A percentile compares a stretch with the other conserved stretches of the same genome.
Evolutionary conservation across 2,329 filamentous ascomycete species (phyloP).

Genomic region (Xylaria sp.): DNA sequence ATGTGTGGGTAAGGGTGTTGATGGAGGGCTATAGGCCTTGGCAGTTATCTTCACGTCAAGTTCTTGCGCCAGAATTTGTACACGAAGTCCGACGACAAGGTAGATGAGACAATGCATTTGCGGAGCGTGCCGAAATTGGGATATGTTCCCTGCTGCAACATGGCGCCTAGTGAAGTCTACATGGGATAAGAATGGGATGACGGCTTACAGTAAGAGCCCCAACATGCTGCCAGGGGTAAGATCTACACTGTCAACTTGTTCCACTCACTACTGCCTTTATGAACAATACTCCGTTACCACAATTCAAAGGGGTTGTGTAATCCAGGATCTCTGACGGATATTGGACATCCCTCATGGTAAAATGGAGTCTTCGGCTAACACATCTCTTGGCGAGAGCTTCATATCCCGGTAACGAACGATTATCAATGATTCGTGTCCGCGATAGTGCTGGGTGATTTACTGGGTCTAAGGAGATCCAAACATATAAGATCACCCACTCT

Average conservation of each 20-base stretch:
- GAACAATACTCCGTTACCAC: constrained; percentile 3
- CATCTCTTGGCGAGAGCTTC: constrained; percentile 21
- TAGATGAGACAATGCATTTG: constrained; percentile 11
- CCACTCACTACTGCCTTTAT: constrained; percentile 1
- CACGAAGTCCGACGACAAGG: not conserved
- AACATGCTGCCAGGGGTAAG: constrained; percentile 7
- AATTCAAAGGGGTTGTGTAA: constrained; percentile 38
- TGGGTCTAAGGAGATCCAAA: constrained; percentile 31
- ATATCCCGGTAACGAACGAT: constrained; percentile 16
- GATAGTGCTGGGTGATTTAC: constrained; percentile 21
- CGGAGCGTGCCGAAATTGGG: constrained; percentile 15
- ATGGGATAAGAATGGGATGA: constrained; percentile 23
- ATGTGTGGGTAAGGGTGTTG: constrained; percentile 27
- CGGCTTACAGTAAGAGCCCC: constrained; percentile 24
- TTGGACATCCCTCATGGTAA: constrained; percentile 37
- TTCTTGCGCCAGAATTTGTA: not conserved
- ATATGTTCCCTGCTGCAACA: constrained; percentile 4
- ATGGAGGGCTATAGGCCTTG: constrained; percentile 15
- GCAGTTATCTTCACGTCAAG: constrained; percentile 6
- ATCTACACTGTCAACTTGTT: constrained; percentile 5
- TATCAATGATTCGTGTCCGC: not conserved
- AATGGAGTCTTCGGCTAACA: not conserved
- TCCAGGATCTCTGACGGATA: constrained; percentile 40
- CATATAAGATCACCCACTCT: constrained; percentile 30
- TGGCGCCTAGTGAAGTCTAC: constrained; percentile 1